Evolutionary conservation across 2,329 filamentous ascomycete genomes (phyloP).

Genomic region (Pseudocercospora macadamiae): DNA sequence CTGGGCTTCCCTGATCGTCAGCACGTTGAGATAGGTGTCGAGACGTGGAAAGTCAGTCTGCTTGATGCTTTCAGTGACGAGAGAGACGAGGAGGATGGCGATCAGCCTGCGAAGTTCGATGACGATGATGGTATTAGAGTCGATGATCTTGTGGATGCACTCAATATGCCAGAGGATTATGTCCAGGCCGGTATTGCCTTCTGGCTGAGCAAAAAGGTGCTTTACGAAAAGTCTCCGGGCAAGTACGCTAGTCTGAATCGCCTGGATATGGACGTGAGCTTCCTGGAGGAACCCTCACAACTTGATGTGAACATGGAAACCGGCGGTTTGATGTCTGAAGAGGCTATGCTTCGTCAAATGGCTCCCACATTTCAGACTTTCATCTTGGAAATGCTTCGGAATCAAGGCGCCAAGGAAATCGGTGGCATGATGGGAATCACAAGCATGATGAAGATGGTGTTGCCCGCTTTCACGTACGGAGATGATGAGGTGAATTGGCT

Average conservation of each 20-base stretch:
- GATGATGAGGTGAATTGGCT: slow-evolving; percentile 86
- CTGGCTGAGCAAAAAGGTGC: slow-evolving; percentile 70
- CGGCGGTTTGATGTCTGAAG: slow-evolving; percentile 54
- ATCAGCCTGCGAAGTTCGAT: slow-evolving; percentile 14
- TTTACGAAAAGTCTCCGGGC: slow-evolving; percentile 57
- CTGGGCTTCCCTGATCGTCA: slow-evolving; percentile 81
- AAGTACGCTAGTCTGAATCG: slow-evolving; percentile 71
- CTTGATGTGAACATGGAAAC: slow-evolving; percentile 46
- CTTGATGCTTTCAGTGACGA: slow-evolving; percentile 73
- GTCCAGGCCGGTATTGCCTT: slow-evolving; percentile 68
- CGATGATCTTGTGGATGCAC: slow-evolving; percentile 52
- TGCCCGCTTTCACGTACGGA: slow-evolving; percentile 85
- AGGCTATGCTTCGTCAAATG: slow-evolving; percentile 67
- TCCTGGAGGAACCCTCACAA: slow-evolving; percentile 36
- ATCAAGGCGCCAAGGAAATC: slow-evolving; percentile 56
- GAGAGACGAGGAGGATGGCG: slow-evolving; percentile 42
- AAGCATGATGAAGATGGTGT: slow-evolving; percentile 94
- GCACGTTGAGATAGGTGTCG: slow-evolving; percentile 69
- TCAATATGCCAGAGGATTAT: slow-evolving; percentile 75
- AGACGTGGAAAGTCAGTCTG: slow-evolving; percentile 83
- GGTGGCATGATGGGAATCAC: slow-evolving; percentile 83
- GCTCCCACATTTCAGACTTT: slow-evolving; percentile 85
- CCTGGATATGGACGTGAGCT: slow-evolving; percentile 45
- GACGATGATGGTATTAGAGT: slow-evolving; percentile 38
- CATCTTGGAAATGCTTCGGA: slow-evolving; percentile 92